Evolutionary conservation across 73 alveolate genomes (phyloP).

Genomic region (Paramecium tetraurelia): DNA sequence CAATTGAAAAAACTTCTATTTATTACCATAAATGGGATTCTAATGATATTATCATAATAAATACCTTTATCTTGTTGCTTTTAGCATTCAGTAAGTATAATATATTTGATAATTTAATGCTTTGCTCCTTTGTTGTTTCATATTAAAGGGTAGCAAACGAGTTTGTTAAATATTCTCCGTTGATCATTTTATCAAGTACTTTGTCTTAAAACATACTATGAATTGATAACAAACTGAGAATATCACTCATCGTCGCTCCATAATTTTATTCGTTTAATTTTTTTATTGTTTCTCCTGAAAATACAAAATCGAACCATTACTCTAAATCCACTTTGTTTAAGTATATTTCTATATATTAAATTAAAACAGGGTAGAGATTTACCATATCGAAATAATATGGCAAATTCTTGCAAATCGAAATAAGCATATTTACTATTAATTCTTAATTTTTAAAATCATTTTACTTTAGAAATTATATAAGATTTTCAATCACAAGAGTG

Average conservation of each 20-base stretch:
- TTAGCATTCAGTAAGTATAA: background rate
- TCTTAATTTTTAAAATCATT: background rate
- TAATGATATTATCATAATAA: background rate
- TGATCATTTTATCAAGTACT: constrained; percentile 8
- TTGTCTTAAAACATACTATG: background rate
- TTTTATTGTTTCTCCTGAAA: background rate
- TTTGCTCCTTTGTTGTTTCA: background rate
- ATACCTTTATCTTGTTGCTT: background rate
- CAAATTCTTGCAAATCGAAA: background rate
- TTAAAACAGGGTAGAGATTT: background rate
- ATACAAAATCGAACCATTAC: background rate
- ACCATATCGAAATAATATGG: background rate
- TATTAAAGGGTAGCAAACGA: background rate
- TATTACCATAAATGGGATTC: background rate
- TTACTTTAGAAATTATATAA: background rate
- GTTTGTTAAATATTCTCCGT: constrained; percentile 11
- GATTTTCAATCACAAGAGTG: background rate
- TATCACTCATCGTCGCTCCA: constrained; percentile 12
- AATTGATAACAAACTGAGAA: background rate
- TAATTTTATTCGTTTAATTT: background rate
- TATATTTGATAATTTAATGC: background rate
- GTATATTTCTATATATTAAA: background rate
- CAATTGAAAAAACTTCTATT: background rate
- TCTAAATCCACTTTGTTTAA: background rate
- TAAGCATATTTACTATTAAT: background rate